A percentile compares a stretch with the other conserved stretches of the same genome.
These are phyloP conservation scores for Podospora appendiculata DNA, from an alignment of 495 filamentous ascomycete species.

Conservation along the genomic window DNA sequence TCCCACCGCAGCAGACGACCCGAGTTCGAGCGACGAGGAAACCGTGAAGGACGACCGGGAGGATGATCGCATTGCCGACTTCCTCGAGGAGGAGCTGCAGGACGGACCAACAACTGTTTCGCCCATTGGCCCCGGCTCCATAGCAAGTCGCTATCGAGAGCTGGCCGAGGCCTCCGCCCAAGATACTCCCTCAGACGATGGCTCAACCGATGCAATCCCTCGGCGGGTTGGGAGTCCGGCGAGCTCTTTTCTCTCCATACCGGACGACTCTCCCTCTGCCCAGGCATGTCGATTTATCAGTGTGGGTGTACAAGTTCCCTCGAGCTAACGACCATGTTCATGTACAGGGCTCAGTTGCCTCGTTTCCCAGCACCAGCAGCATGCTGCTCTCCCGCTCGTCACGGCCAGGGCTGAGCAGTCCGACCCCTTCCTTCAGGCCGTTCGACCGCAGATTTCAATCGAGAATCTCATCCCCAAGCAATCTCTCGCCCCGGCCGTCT, in stretches of 20 bases:
- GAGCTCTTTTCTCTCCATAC: slow-evolving; percentile 55
- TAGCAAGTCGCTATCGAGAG: slow-evolving; percentile 40
- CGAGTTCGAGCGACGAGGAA: slow-evolving; percentile 36
- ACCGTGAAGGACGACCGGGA: slow-evolving; percentile 35
- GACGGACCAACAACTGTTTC: slow-evolving; percentile 15
- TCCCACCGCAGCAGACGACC: slow-evolving; percentile 11
- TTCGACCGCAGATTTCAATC: slow-evolving; percentile 94
- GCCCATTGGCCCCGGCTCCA: slow-evolving; percentile 21
- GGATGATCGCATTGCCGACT: slow-evolving; percentile 31
- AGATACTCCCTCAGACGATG: slow-evolving; percentile 41
- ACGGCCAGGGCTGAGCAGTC: slow-evolving; percentile 42
- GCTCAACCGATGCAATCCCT: slow-evolving; percentile 32
- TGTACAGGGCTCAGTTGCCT: slow-evolving; percentile 68
- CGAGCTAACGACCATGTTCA: slow-evolving; percentile 16
- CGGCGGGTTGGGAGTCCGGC: slow-evolving; percentile 36
- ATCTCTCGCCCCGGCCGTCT: slow-evolving; percentile 54
- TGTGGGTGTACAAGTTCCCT: background rate
- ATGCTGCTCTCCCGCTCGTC: slow-evolving; percentile 38
- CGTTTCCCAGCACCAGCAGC: slow-evolving; percentile 69
- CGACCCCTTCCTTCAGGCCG: slow-evolving; percentile 77
- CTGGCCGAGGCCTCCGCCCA: slow-evolving; percentile 26
- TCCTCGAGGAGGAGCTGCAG: slow-evolving; percentile 29
- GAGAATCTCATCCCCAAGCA: slow-evolving; percentile 54
- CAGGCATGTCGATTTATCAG: slow-evolving; percentile 49
- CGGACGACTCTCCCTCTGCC: slow-evolving; percentile 84